These are phyloP conservation scores for Leishmania aethiopica DNA, from an alignment of 208 protist genomes.

Conservation along the genomic window DNA sequence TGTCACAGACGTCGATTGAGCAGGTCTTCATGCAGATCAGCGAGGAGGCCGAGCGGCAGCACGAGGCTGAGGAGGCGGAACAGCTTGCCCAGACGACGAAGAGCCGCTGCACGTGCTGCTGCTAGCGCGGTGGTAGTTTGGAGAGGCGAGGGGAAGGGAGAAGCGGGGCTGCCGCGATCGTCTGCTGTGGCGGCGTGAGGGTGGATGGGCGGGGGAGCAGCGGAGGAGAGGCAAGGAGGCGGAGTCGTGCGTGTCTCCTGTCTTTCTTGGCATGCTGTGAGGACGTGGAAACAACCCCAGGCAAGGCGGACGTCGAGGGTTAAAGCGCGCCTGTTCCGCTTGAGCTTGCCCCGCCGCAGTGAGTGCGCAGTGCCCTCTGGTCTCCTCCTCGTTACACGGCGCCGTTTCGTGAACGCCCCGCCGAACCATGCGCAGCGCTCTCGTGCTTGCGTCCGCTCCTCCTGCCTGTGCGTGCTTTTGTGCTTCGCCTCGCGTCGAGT, in stretches of 20 bases:
- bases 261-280: neutral
- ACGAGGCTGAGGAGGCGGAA: constrained; percentile 27
- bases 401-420: neutral
- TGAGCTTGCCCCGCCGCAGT: neutral
- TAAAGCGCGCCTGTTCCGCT: neutral
- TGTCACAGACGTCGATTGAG: constrained; percentile 64
- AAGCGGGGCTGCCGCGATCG: neutral
- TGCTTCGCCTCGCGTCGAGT: too few relatives aligned
- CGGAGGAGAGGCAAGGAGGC: neutral
- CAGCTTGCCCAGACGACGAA: neutral
- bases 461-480: too few relatives aligned
- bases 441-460: neutral
- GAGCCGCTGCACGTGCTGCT: neutral
- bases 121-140: neutral
- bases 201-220: neutral
- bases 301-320: neutral
- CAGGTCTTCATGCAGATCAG: constrained; percentile 47
- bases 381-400: neutral
- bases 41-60: constrained; percentile 34
- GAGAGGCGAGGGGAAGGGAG: neutral
- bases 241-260: neutral
- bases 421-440: neutral
- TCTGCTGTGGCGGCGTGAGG: neutral
- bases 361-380: neutral
- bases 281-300: neutral